Base-by-base conservation (phyloP, 495 filamentous ascomycete species). In the Tetracladium setigerum region DNA sequence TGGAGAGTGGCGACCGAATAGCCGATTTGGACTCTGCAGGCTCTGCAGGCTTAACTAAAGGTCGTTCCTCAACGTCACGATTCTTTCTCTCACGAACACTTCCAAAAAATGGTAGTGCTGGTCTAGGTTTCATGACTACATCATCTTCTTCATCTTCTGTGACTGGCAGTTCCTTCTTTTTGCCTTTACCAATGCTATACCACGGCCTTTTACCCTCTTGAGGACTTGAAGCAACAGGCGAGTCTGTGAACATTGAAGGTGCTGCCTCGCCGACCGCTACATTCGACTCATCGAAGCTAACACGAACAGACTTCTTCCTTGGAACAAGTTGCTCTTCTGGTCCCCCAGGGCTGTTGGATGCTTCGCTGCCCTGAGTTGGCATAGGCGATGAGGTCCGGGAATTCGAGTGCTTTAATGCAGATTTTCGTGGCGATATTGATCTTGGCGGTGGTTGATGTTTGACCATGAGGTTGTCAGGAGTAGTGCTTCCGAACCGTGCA, bases 271-370 rank as follows among this genome's bases (percentile, higher is more conserved):
- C 82, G 15, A 60, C 49, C 9, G 82, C 76, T 43, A 81, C 64
- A 34, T 80, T 66, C 17, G 78, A 75, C 17, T 94, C 88, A 52
- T 92, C 87, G 55, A 95, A 95, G 63, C 88, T 95, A 52, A 95
- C 89, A 42, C 87, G 78, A 7, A 75, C 81, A 19, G 70, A 67
- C 57, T 84, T 90, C 63, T 81, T 91, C 37, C 77, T 82, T 5
- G 65, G 47, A 19, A 70, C 62, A 5, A 58, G 49, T 10, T 70
- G 67, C 18, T 89, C 86, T 17, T 88, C 83, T 6, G 77, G 79
- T 10, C 64, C 64, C 9, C 71, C 63, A 4, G 72, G 76, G 6
- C 10, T 37, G 54, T 83, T 79, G 0, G 81, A 85, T 1, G 68
- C 53, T 47, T 85, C 82, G 54, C 78, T 81, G 27, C 5, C 22